These are phyloP conservation scores for Phytopythium boreale DNA, from an alignment of 352 stramenopile species.

Conservation along the genomic window DNA sequence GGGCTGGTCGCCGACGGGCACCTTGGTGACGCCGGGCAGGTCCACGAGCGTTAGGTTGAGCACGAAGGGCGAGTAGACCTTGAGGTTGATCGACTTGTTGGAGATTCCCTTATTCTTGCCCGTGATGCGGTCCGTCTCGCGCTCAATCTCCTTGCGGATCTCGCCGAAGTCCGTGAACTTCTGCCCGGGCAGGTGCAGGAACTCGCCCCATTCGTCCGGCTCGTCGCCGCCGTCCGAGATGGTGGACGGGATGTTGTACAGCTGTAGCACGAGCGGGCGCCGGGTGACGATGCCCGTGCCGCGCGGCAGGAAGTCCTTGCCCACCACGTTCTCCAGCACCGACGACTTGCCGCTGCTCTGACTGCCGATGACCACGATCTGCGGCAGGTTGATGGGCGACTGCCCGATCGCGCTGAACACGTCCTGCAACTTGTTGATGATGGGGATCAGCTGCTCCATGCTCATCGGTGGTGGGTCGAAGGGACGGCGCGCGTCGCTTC, in stretches of 20 bases:
- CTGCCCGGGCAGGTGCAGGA: constrained; percentile 95
- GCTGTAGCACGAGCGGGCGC: constrained; percentile 96
- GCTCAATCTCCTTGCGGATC: constrained; percentile 97
- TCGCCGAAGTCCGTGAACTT: constrained; percentile 97
- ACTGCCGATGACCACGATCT: constrained; percentile 98
- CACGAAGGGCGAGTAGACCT: constrained; percentile 97
- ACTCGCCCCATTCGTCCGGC: constrained; percentile 96
- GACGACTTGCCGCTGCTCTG: constrained; percentile 97
- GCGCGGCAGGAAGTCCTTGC: constrained; percentile 94
- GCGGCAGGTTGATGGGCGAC: constrained; percentile 94
- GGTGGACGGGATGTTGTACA: constrained; percentile 90
- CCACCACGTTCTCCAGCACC: constrained; percentile 95
- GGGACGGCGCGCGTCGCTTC: background rate
- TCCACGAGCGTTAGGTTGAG: constrained; percentile 99
- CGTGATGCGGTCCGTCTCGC: constrained; percentile 96
- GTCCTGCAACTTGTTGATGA: constrained; percentile 99
- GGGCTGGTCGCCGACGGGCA: constrained; percentile 98
- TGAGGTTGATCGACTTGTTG: constrained; percentile 98
- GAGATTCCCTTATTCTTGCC: constrained; percentile 98
- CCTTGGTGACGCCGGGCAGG: constrained; percentile 97
- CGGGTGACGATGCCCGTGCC: constrained; percentile 98
- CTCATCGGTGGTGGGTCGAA: background rate
- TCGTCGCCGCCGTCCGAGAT: constrained; percentile 25
- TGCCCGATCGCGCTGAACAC: constrained; percentile 97
- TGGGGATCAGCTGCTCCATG: constrained; percentile 99